Base-by-base conservation (phyloP, 106 monocot genomes). In the Dendrobium catenatum region DNA sequence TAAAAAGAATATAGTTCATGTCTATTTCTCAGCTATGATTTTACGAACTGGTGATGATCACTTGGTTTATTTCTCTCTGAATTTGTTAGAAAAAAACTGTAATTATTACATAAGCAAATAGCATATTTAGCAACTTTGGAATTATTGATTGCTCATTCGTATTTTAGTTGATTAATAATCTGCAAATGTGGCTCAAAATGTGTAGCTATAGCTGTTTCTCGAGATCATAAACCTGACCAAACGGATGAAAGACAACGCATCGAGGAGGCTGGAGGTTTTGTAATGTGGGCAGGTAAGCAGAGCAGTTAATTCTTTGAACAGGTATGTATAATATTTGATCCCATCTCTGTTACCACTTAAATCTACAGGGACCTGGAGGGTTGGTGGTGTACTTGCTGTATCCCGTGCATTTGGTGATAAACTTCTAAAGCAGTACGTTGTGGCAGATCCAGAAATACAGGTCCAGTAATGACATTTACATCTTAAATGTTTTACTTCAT, bases 401-500 rank as follows among this genome's bases (percentile, higher is more conserved):
- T 92, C 92, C 19, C 92, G 92, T 75, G 92, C 92, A 78, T 92
- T 92, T 86, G 92, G 92, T 78, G 90, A 93, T 80, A 86, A 85
- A 66, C 88, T 90, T 54, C 66, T 93, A 42, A 93, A 93, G 68
- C 90, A 86, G 56, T 93, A 83, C 84, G 93, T 93, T 81, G 90
- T 93, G 67, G 90, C 88, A 44, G 93, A 93, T 58, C 93, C 93
- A 31, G 93, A 93, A 78, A 93, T 93, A 27, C 84, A 88, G 86
- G 93, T 89, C n/a, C n/a, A 26, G 22, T 17, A 22, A 15, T 76
- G 3, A 49, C 15, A 47, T 76, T 48, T 76, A 49, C 48, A 76
- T 76, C n/a, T 76, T 22, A 70, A 27, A 31, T 11, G 9, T 8
- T n/a, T 61, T 61, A 22, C 24, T 61, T 61, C 22, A 22, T 61